Base-by-base conservation (phyloP, 1,284 basidiomycete species). In the Sanghuangporus baumii region DNA sequence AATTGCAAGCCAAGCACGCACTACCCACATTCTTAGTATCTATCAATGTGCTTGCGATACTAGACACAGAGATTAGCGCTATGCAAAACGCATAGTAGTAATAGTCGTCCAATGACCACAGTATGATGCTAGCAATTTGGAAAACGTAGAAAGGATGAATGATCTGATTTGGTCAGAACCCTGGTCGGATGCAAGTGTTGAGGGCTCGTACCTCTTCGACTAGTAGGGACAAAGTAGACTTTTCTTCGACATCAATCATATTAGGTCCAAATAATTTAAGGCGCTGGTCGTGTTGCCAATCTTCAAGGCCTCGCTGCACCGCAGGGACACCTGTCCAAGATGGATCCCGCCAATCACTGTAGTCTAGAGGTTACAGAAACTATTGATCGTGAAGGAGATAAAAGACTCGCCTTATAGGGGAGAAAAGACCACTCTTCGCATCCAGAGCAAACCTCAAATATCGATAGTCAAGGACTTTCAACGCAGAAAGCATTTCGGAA, bases 41-140 rank as follows among this genome's bases (percentile, higher is more conserved):
- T 59, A 99, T 73, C 9, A 99, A 79, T 0, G 96, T 98, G 0
- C 92, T 92, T 3, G 84, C 73, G 67, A 99, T 92, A 69, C 93
- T 97, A 61, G 91, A 80, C 31, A 90, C 77, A 48, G 94, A 96
- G 70, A 99, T 99, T 59, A 96, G 78, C 41, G 89, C 94, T 68
- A 99, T 99, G 70, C 96, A 98, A 69, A 96, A 96, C 2, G 96
- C 97, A 73, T 99, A 99, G 72, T 97, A 98, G 73, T 92, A 96
- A 71, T 98, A 96, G 71, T 98, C 85, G 70, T 99, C 97, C 61
- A 98, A 70, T 2, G 90, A 91, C 97, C 97, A 99, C 9, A 99
- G 78, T 26, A 93, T 77, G 68, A 99, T 93, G 66, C 94, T 97
- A 55, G 95, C 95, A 67, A 99, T 90, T 82, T 99, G 97, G 74